Conservation (phyloP, 345 rosid genomes). For the Salix udensis region DNA sequence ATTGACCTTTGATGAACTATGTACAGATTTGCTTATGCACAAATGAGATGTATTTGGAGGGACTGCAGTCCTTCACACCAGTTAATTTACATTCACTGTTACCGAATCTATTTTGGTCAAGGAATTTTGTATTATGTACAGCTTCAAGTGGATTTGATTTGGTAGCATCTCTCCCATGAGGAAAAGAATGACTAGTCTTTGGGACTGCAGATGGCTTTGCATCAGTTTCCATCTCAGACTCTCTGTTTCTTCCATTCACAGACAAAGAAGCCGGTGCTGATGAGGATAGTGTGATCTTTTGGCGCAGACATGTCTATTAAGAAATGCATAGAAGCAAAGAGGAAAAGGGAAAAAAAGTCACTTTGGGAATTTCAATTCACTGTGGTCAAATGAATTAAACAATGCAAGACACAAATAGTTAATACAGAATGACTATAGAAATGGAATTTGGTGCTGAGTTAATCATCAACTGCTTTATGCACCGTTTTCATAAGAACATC, state of each 20-base stretch:
- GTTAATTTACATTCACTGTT: neutral
- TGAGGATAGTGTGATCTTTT: conserved; percentile 74
- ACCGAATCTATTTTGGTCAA: neutral
- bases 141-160: neutral
- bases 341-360: neutral
- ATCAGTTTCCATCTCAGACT: conserved; percentile 6
- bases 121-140: neutral
- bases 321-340: neutral
- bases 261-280: conserved; percentile 15
- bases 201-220: conserved; percentile 8
- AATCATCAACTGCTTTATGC: neutral
- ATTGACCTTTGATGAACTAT: conserved; percentile 17
- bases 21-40: conserved; percentile 1
- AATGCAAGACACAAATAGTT: neutral
- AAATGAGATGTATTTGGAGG: conserved; percentile 5
- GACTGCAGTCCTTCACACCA: conserved; percentile 5
- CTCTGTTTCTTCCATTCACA: neutral
- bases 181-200: conserved; percentile 13
- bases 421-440: neutral
- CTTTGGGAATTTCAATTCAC: neutral
- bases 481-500: neutral
- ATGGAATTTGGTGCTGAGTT: neutral
- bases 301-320: conserved; percentile 81
- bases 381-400: neutral
- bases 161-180: neutral